Evolutionary conservation across 352 stramenopile genomes (phyloP).

Genomic region (Phytopythium chamaehyphon): DNA sequence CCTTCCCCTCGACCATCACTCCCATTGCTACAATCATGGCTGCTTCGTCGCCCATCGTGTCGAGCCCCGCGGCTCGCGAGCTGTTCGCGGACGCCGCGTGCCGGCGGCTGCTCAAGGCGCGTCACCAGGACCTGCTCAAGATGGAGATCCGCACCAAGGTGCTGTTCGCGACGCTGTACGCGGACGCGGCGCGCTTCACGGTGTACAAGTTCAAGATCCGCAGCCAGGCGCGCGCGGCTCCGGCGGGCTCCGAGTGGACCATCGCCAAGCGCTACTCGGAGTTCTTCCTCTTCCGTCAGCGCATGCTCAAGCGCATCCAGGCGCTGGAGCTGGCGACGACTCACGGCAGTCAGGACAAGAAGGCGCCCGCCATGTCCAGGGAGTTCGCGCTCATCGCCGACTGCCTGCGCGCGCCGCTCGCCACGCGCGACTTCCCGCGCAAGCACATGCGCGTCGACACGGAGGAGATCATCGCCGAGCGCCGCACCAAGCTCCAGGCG

Average conservation of each 20-base stretch:
- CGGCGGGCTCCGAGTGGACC: slow-evolving; percentile 32
- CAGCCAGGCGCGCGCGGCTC: slow-evolving; percentile 22
- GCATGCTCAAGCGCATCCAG: slow-evolving; percentile 41
- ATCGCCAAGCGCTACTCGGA: slow-evolving; percentile 65
- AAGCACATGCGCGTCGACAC: slow-evolving; percentile 63
- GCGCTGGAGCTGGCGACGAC: slow-evolving; percentile 34
- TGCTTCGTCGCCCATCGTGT: not conserved
- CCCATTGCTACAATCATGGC: not conserved
- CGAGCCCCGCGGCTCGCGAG: slow-evolving; percentile 7
- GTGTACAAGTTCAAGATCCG: slow-evolving; percentile 62
- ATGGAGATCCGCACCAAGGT: slow-evolving; percentile 44
- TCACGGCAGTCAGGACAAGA: slow-evolving; percentile 16
- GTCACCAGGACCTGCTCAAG: slow-evolving; percentile 43
- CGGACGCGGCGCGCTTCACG: slow-evolving; percentile 45
- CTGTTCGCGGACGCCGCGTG: slow-evolving; percentile 19
- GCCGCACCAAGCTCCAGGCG: slow-evolving; percentile 37
- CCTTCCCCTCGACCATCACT: not conserved
- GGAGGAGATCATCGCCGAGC: slow-evolving; percentile 43
- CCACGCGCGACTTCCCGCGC: slow-evolving; percentile 43
- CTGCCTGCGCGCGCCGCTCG: slow-evolving; percentile 34
- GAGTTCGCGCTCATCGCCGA: slow-evolving; percentile 41
- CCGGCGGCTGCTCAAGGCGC: slow-evolving; percentile 37
- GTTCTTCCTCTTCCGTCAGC: slow-evolving; percentile 50
- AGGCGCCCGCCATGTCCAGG: slow-evolving; percentile 12
- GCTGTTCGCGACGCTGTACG: slow-evolving; percentile 31